Evolutionary conservation across 2,329 filamentous ascomycete species (phyloP), one percentile per base, ranked within the genome.

Genomic region (Nothophaeocryptopus gaeumannii): DNA sequence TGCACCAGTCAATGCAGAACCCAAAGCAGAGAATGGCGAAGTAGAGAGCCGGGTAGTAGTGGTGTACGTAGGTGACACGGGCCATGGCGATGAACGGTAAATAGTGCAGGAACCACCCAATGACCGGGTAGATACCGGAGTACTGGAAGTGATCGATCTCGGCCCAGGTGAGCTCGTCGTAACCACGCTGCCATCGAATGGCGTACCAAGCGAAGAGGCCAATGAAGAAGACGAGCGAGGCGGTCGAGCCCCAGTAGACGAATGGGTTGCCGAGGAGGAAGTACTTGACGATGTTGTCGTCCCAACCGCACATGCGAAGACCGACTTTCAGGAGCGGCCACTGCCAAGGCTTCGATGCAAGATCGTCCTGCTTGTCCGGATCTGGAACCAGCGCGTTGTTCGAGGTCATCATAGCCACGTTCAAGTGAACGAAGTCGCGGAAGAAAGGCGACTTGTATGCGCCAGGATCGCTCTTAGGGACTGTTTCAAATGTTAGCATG

Each of bases 391-490:
- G 83, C 16, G 93, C 93, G 67, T 99, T 99, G 80, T 99, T 99
- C 34, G 93, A 97, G 3, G 93, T 99, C 92, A 97, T 96, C 93
- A 99, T 99, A 56, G 93, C 93, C 55, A 99, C 93, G 69, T 99
- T 99, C 54, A 97, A 77, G 70, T 99, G 93, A 57, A 99, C 85
- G 65, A 99, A 99, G 72, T 99, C 93, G 68, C 95, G 91, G 66
- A 96, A 78, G 79, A 99, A 99, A 2, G 95, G 93, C 32, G 92
- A 97, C 75, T 88, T 95, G 78, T 96, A 99, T 49, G 88, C 85
- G 63, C 87, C 89, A 47, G 93, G 88, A 71, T 96, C 88, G 62
- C 88, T 86, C 55, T 88, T 83, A 34, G 93, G 92, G 20, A 97
- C 88, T 93, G 63, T 32, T 38, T 32, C 29, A 13, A 33, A 36